Conservation (phyloP, 441 rosid genomes). For the Brassica hybrid region DNA sequence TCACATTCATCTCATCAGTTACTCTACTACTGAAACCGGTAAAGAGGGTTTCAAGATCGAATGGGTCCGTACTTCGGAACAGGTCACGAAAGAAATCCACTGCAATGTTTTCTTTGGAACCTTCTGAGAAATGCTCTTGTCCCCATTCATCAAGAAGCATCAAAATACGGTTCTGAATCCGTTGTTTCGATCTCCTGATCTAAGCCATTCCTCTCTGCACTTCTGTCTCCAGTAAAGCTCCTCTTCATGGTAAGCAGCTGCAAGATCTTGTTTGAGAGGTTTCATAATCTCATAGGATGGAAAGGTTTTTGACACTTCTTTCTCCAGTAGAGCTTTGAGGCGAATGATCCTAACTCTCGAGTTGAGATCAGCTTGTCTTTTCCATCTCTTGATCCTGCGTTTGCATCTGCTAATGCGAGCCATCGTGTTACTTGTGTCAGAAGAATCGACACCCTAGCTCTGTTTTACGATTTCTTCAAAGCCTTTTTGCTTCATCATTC, state of each 20-base stretch:
- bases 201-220: not conserved
- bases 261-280: not conserved
- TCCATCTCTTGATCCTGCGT: too few relatives aligned
- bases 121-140: not conserved
- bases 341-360: not conserved
- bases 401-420: too few relatives aligned
- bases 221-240: not conserved
- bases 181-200: not conserved
- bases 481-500: too few relatives aligned
- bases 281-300: not conserved
- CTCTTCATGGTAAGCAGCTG: not conserved
- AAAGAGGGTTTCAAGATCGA: not conserved
- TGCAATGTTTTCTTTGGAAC: not conserved
- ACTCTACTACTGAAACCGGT: not conserved
- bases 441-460: too few relatives aligned
- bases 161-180: not conserved
- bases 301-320: not conserved
- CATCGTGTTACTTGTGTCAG: too few relatives aligned
- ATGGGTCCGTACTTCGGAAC: not conserved
- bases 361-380: not conserved
- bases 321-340: not conserved
- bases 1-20: not conserved
- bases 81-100: not conserved
- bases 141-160: not conserved
- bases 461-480: too few relatives aligned